Conservation (phyloP, 2,329 filamentous ascomycete genomes). For the Ceratocystis cubensis region DNA sequence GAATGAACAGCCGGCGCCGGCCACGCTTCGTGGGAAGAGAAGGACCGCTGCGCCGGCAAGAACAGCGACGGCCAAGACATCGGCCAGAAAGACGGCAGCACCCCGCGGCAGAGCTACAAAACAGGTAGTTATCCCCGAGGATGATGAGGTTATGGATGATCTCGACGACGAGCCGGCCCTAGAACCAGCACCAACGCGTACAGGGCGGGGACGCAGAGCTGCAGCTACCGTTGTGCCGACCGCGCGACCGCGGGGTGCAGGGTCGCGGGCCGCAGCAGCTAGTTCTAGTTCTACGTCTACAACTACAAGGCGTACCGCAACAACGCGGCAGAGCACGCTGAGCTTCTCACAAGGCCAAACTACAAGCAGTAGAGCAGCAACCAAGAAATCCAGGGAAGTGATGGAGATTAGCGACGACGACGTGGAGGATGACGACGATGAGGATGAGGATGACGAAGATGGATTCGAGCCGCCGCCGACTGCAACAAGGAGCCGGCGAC, state of each 20-base stretch:
- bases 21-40: not conserved
- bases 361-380: not conserved
- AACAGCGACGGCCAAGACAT: conserved; percentile 32
- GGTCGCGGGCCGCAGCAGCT: conserved; percentile 18
- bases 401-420: conserved; percentile 53
- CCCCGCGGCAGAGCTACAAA: conserved; percentile 31
- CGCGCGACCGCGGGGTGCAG: conserved; percentile 21
- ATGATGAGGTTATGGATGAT: conserved; percentile 43
- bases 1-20: conserved; percentile 25
- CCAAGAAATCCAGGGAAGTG: conserved; percentile 35
- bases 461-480: conserved; percentile 38
- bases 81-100: conserved; percentile 33
- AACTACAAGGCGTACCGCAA: conserved; percentile 22
- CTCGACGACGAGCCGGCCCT: conserved; percentile 31
- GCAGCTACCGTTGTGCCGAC: not conserved
- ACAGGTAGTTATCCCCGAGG: conserved; percentile 26
- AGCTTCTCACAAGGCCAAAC: conserved; percentile 35
- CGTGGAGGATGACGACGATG: conserved; percentile 49
- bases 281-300: conserved; percentile 24
- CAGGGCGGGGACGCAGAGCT: not conserved
- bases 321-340: conserved; percentile 37
- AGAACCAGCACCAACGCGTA: conserved; percentile 25
- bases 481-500: conserved; percentile 14
- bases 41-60: conserved; percentile 13
- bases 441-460: conserved; percentile 46